A percentile compares a stretch with the other conserved stretches of the same genome.
Conservation (phyloP, 805 yeast genomes). For the Candida hungchunana region DNA sequence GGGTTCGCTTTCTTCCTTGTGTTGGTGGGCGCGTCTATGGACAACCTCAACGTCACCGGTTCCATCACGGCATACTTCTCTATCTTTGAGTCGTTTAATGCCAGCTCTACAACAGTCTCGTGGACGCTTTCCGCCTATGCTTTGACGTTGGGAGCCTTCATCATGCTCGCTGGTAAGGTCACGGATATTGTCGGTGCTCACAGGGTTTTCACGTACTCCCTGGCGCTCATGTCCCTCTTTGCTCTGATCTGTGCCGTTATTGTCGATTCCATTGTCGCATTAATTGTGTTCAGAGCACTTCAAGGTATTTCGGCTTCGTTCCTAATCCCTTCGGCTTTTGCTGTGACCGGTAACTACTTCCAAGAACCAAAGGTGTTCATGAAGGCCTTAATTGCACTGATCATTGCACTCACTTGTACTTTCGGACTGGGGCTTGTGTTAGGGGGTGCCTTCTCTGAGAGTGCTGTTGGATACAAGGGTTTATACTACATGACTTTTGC, state of each 20-base stretch:
- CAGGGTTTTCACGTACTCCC: constrained; percentile 26
- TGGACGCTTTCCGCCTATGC: constrained; percentile 45
- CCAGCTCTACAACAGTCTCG: constrained; percentile 27
- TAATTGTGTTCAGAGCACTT: constrained; percentile 40
- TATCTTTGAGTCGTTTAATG: constrained; percentile 5
- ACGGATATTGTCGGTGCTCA: constrained; percentile 40
- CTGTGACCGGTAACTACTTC: constrained; percentile 30
- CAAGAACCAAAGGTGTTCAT: constrained; percentile 25
- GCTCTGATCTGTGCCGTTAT: constrained; percentile 36
- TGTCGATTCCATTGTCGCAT: constrained; percentile 28
- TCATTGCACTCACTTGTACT: constrained; percentile 27
- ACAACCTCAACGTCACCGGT: constrained; percentile 11
- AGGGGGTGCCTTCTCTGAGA: constrained; percentile 41
- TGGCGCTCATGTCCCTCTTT: constrained; percentile 23
- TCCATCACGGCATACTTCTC: constrained; percentile 6
- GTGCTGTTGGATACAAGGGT: constrained; percentile 36
- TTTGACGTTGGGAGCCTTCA: constrained; percentile 41
- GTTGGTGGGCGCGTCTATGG: constrained; percentile 6
- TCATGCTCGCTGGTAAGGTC: constrained; percentile 38
- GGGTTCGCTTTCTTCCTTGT: background rate
- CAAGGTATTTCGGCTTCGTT: constrained; percentile 44
- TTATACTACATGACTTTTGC: constrained; percentile 37
- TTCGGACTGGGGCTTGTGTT: constrained; percentile 37
- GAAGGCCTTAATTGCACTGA: constrained; percentile 25
- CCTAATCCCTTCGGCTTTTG: constrained; percentile 35